Conservation (phyloP, 2,329 filamentous ascomycete species). For the Alternaria dauci region DNA sequence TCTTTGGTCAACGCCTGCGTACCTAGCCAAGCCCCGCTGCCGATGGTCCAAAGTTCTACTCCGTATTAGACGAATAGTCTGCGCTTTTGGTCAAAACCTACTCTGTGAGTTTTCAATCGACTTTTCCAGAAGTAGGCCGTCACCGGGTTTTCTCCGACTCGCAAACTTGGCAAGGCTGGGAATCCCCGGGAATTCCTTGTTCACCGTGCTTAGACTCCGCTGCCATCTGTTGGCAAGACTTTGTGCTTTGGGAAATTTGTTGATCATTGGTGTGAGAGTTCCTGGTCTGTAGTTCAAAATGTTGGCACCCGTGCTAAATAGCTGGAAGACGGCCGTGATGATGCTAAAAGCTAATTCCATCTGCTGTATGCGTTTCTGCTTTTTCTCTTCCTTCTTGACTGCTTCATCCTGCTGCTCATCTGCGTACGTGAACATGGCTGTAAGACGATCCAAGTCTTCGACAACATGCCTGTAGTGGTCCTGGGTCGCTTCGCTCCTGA, state of each 20-base stretch:
- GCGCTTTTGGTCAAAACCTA: background rate
- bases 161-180: background rate
- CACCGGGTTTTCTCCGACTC: background rate
- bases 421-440: background rate
- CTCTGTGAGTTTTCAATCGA: background rate
- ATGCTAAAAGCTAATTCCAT: background rate
- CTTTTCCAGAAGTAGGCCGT: background rate
- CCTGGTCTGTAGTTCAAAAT: background rate
- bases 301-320: background rate
- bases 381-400: constrained; percentile 1
- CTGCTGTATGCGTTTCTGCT: background rate
- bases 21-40: background rate
- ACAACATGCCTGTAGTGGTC: background rate
- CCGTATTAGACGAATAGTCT: background rate
- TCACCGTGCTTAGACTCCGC: background rate
- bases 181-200: background rate
- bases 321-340: background rate
- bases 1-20: background rate
- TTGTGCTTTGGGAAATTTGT: background rate
- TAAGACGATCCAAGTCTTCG: background rate
- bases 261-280: background rate
- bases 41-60: background rate
- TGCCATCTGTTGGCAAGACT: background rate
- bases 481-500: background rate
- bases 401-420: background rate